Conservation (phyloP, 441 rosid species). For the Gossypium schwendimanii region DNA sequence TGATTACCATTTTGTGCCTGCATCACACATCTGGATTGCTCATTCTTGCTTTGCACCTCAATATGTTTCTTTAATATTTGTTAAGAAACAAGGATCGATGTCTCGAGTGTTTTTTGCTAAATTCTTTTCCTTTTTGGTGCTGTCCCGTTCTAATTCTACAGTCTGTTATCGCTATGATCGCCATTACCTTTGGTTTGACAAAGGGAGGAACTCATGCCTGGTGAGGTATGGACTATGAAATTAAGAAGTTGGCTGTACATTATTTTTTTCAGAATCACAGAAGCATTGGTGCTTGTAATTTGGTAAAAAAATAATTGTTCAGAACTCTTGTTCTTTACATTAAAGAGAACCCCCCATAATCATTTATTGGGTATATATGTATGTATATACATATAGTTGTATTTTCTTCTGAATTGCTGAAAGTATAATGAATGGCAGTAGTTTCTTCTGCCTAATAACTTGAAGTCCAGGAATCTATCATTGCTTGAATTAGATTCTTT, state of each 20-base stretch:
- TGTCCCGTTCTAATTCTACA: conserved; percentile 17
- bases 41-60: neutral
- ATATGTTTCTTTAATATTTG: neutral
- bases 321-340: neutral
- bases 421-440: neutral
- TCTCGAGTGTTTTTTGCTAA: neutral
- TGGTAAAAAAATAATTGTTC: neutral
- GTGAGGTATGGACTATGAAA: conserved; percentile 22
- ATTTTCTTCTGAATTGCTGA: neutral
- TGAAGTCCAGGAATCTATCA: no score
- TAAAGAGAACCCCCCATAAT: neutral
- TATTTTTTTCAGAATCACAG: neutral
- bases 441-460: no score
- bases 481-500: no score
- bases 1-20: neutral
- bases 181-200: conserved; percentile 46
- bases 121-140: neutral
- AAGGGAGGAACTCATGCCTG: conserved; percentile 38
- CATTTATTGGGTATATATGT: no score
- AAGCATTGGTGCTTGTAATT: neutral
- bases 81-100: neutral
- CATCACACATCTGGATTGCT: neutral
- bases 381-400: neutral
- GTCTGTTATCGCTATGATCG: conserved; percentile 54
- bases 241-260: neutral